phyloP scores from a whole-genome alignment of 345 rosid species.

The Eucalyptus shirleyi region DNA sequence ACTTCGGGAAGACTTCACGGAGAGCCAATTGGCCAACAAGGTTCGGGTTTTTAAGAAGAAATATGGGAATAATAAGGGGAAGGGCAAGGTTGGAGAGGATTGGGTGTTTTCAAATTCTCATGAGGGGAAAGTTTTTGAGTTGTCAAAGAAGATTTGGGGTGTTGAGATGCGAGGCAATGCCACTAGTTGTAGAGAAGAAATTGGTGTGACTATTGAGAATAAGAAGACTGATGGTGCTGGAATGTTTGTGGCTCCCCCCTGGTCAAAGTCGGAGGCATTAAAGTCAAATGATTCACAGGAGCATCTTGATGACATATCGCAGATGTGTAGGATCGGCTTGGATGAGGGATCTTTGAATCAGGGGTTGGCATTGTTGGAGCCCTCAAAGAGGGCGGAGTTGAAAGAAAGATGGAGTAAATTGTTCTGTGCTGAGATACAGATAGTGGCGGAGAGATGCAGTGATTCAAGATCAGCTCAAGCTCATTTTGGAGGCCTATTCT shows the following conservation, averaged over 20 bases:
- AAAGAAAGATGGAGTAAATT: conserved; percentile 1
- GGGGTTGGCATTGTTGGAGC: not conserved
- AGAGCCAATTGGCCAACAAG: conserved; percentile 1
- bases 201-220: not conserved
- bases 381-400: not conserved
- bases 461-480: not conserved
- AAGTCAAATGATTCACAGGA: not conserved
- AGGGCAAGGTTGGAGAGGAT: not conserved
- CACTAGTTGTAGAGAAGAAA: not conserved
- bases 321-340: not conserved
- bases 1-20: not conserved
- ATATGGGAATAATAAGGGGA: not conserved
- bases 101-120: not conserved
- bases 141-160: not conserved
- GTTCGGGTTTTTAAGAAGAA: not conserved
- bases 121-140: not conserved
- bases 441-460: not conserved
- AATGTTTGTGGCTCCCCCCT: not conserved
- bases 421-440: not conserved
- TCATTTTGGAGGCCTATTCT: not conserved
- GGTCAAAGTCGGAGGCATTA: not conserved
- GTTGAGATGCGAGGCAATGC: not conserved
- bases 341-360: not conserved
- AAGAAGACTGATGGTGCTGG: not conserved
- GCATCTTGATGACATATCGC: not conserved